A percentile compares a stretch with the other conserved stretches of the same genome.
These are phyloP conservation scores for Sporisorium scitamineum DNA, from an alignment of 1,284 basidiomycete species.

Conservation along the genomic window DNA sequence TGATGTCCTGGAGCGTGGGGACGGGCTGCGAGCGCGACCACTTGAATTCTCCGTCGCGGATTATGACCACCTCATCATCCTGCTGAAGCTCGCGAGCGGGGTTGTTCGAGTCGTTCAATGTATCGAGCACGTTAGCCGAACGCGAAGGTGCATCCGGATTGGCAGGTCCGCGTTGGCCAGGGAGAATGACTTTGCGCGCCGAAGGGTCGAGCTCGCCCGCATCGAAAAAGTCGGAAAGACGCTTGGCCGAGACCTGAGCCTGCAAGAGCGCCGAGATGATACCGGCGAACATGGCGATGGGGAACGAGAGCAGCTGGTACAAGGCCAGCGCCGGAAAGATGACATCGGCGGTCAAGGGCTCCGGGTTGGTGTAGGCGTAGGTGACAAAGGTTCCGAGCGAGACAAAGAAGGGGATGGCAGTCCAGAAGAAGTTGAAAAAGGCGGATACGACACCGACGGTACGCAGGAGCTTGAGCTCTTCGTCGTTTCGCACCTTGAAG, in stretches of 20 bases:
- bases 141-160: constrained; percentile 31
- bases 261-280: constrained; percentile 64
- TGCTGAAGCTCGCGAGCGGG: constrained; percentile 24
- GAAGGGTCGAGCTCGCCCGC: constrained; percentile 75
- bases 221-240: constrained; percentile 73
- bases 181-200: constrained; percentile 41
- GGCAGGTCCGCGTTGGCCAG: constrained; percentile 24
- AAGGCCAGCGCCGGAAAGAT: constrained; percentile 67
- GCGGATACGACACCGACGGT: constrained; percentile 80
- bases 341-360: constrained; percentile 74
- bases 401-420: constrained; percentile 82
- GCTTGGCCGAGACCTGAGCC: constrained; percentile 62
- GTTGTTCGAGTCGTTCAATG: constrained; percentile 21
- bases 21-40: constrained; percentile 75
- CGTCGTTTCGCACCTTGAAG: constrained; percentile 78
- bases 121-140: constrained; percentile 32
- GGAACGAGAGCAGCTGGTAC: constrained; percentile 75
- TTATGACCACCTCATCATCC: constrained; percentile 38
- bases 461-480: constrained; percentile 81
- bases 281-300: constrained; percentile 76
- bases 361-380: constrained; percentile 79
- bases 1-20: constrained; percentile 53
- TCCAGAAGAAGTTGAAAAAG: constrained; percentile 77
- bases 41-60: constrained; percentile 70
- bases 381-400: constrained; percentile 87